phyloP scores from a whole-genome alignment of 371 early-diverging fungal genomes.

The Chytridiales sp. region DNA sequence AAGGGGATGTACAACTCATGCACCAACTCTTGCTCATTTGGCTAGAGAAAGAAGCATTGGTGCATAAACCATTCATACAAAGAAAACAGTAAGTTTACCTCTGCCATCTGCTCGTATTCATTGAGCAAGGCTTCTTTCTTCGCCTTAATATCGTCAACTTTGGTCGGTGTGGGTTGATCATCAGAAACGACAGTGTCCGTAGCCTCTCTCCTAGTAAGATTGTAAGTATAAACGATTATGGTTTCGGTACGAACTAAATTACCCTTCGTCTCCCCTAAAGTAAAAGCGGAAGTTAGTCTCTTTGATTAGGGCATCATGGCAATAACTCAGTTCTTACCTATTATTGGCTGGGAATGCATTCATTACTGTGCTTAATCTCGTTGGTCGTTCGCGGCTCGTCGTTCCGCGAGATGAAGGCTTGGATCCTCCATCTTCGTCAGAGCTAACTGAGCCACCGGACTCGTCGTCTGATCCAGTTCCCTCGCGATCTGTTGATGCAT shows the following conservation, averaged over 20 bases:
- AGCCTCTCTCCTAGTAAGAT: neutral
- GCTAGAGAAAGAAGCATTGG: slow-evolving; percentile 9
- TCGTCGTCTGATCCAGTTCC: slow-evolving; percentile 30
- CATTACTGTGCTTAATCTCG: slow-evolving; percentile 3
- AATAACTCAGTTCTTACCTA: too few species aligned
- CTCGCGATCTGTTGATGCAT: slow-evolving; percentile 9
- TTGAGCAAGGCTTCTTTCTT: slow-evolving; percentile 27
- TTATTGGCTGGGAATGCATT: slow-evolving; percentile 13
- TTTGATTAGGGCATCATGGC: neutral
- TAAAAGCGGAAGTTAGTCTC: neutral
- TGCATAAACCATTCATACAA: neutral
- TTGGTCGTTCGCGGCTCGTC: too few species aligned
- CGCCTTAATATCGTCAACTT: slow-evolving; percentile 15
- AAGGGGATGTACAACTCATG: slow-evolving; percentile 43
- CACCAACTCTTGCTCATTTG: slow-evolving; percentile 25
- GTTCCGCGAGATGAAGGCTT: too few species aligned
- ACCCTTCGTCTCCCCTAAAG: too few species aligned
- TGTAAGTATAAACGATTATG: neutral
- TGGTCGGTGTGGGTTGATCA: neutral
- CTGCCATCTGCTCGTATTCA: slow-evolving; percentile 37
- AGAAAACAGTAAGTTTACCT: slow-evolving; percentile 15
- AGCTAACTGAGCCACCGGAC: slow-evolving; percentile 30
- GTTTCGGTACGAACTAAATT: too few species aligned
- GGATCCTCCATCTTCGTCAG: slow-evolving; percentile 40
- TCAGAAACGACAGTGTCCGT: slow-evolving; percentile 9